Percentiles rank a stretch among this genome's conserved stretches.
Evolutionary conservation across 805 yeast species (phyloP).

Genomic region (Pichia deserticola): DNA sequence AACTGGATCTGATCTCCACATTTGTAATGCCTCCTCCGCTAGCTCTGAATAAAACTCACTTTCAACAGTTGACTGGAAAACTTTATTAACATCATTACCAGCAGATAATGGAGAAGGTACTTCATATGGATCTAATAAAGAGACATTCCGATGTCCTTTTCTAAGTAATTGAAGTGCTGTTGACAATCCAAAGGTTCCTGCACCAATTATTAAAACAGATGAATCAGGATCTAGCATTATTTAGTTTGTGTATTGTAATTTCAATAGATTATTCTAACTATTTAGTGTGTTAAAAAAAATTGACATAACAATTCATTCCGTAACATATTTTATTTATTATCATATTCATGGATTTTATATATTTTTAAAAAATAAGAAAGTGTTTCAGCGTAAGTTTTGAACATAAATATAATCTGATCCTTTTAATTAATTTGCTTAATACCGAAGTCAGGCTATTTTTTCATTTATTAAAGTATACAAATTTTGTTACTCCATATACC

Average conservation of each 20-base stretch:
- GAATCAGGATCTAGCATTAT: not conserved
- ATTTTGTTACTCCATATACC: no score
- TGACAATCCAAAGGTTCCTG: constrained; percentile 39
- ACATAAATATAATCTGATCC: no score
- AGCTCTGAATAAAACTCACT: constrained; percentile 19
- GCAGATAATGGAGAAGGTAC: constrained; percentile 34
- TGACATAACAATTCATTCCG: no score
- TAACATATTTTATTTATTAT: no score
- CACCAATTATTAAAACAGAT: constrained; percentile 31
- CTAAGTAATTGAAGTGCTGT: constrained; percentile 32
- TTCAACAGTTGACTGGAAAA: constrained; percentile 27
- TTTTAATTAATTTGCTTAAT: no score
- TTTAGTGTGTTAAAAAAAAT: no score
- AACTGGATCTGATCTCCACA: constrained; percentile 29
- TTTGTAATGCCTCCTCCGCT: constrained; percentile 29
- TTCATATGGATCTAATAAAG: constrained; percentile 26
- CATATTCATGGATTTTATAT: no score
- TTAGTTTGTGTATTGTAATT: not conserved
- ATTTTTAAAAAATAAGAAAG: no score
- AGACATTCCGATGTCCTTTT: constrained; percentile 26
- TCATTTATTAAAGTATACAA: no score
- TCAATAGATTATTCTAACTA: not conserved
- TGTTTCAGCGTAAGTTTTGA: no score
- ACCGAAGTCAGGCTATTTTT: no score
- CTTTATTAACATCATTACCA: constrained; percentile 36